These are phyloP conservation scores for Starmerella stellata DNA, from an alignment of 805 yeast genomes.

Conservation along the genomic window DNA sequence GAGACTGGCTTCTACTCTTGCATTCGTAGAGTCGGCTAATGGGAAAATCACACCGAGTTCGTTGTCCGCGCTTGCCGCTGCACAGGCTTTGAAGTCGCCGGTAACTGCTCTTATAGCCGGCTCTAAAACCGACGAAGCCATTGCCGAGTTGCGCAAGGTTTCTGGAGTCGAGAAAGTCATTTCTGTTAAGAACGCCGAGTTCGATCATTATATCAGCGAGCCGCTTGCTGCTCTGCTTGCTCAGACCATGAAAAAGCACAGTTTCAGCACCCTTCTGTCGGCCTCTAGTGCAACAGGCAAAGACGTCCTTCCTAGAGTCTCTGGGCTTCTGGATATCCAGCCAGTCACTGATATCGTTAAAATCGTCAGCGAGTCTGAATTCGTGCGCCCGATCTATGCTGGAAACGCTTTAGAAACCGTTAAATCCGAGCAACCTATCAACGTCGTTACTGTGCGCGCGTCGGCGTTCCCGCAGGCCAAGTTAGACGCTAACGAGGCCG, in stretches of 20 bases:
- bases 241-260: conserved; percentile 28
- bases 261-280: conserved; percentile 52
- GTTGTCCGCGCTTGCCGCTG: conserved; percentile 59
- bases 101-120: conserved; percentile 61
- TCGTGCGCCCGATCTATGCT: conserved; percentile 87
- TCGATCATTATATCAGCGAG: conserved; percentile 59
- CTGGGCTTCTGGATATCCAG: conserved; percentile 69
- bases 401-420: conserved; percentile 85
- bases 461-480: conserved; percentile 51
- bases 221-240: conserved; percentile 50
- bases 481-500: conserved; percentile 24
- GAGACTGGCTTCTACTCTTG: conserved; percentile 45
- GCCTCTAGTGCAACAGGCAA: conserved; percentile 82
- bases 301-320: conserved; percentile 68
- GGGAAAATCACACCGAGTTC: conserved; percentile 46
- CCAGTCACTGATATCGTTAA: conserved; percentile 69
- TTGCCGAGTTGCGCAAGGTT: conserved; percentile 36
- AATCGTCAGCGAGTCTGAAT: conserved; percentile 49
- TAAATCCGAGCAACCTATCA: conserved; percentile 43
- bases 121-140: conserved; percentile 32
- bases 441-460: conserved; percentile 62
- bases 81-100: conserved; percentile 50
- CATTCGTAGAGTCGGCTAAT: conserved; percentile 48
- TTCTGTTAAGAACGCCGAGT: conserved; percentile 39
- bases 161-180: conserved; percentile 38